Evolutionary conservation across 2,329 filamentous ascomycete genomes (phyloP).

Genomic region (Pyrenophora tritici-repentis): DNA sequence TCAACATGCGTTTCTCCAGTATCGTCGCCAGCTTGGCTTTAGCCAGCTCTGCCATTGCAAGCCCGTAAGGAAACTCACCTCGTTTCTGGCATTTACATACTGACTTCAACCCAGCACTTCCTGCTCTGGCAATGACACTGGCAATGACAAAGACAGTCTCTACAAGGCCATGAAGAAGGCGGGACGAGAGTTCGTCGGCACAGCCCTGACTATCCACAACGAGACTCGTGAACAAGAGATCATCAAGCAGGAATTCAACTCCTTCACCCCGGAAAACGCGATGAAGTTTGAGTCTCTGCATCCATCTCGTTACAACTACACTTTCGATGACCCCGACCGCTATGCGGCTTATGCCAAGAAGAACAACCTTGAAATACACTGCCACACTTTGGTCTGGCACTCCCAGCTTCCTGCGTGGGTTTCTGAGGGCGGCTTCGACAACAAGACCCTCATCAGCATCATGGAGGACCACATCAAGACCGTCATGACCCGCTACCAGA

Average conservation of each 20-base stretch:
- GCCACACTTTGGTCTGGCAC: constrained; percentile 52
- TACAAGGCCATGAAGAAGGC: constrained; percentile 33
- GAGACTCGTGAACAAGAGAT: constrained; percentile 32
- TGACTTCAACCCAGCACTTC: constrained; percentile 2
- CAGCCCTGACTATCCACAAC: constrained; percentile 33
- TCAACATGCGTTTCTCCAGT: constrained; percentile 36
- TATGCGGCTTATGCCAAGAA: constrained; percentile 42
- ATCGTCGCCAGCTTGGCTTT: constrained; percentile 31
- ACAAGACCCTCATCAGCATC: constrained; percentile 48
- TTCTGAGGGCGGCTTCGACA: constrained; percentile 43
- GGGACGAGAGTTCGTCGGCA: constrained; percentile 32
- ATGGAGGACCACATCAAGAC: constrained; percentile 51
- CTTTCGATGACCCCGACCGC: constrained; percentile 45
- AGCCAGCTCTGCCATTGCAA: constrained; percentile 28
- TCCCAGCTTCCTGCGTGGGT: constrained; percentile 50
- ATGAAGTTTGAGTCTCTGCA: constrained; percentile 48
- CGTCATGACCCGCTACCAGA: constrained; percentile 47
- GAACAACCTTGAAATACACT: constrained; percentile 44
- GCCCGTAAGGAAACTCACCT: constrained; percentile 10
- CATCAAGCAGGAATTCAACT: constrained; percentile 38
- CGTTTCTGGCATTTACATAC: not conserved
- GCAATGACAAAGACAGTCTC: constrained; percentile 21
- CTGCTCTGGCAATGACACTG: constrained; percentile 8
- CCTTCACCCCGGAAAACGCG: constrained; percentile 30
- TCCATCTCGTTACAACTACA: constrained; percentile 46